phyloP scores from a whole-genome alignment of 495 filamentous ascomycete genomes.

The Podospora conica region DNA sequence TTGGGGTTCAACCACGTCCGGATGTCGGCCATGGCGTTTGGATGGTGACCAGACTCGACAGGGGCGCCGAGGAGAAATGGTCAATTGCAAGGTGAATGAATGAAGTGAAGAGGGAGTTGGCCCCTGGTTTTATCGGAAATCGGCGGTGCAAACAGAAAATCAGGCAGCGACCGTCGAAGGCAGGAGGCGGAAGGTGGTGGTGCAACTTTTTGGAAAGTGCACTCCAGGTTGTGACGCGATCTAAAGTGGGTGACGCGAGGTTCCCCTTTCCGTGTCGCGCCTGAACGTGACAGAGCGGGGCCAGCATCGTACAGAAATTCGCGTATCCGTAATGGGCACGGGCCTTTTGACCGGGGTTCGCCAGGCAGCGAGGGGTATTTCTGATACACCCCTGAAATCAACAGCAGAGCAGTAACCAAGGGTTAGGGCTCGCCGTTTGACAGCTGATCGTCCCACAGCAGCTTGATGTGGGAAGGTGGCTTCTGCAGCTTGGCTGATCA shows the following conservation, averaged over 20 bases:
- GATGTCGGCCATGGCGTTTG: slow-evolving; percentile 68
- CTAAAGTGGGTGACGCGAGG: slow-evolving; percentile 4
- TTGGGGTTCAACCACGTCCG: slow-evolving; percentile 71
- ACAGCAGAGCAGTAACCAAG: neutral
- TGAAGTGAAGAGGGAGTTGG: neutral
- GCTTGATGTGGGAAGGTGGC: slow-evolving; percentile 6
- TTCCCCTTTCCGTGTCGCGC: slow-evolving; percentile 5
- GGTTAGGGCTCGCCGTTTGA: neutral
- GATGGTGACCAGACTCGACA: neutral
- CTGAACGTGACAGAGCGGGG: slow-evolving; percentile 10
- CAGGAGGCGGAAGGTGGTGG: slow-evolving; percentile 1
- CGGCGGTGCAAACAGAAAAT: neutral
- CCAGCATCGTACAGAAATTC: neutral
- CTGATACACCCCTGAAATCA: neutral
- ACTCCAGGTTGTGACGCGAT: neutral
- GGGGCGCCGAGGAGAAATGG: neutral
- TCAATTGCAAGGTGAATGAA: neutral
- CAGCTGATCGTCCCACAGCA: neutral
- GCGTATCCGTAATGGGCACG: neutral
- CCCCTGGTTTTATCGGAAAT: neutral
- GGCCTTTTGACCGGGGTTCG: neutral
- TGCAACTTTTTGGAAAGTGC: neutral
- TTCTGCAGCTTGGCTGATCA: slow-evolving; percentile 1
- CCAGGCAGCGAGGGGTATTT: neutral
- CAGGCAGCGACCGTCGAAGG: slow-evolving; percentile 4